Evolutionary conservation across 2,329 filamentous ascomycete species (phyloP).

Genomic region (Penicillium freii): DNA sequence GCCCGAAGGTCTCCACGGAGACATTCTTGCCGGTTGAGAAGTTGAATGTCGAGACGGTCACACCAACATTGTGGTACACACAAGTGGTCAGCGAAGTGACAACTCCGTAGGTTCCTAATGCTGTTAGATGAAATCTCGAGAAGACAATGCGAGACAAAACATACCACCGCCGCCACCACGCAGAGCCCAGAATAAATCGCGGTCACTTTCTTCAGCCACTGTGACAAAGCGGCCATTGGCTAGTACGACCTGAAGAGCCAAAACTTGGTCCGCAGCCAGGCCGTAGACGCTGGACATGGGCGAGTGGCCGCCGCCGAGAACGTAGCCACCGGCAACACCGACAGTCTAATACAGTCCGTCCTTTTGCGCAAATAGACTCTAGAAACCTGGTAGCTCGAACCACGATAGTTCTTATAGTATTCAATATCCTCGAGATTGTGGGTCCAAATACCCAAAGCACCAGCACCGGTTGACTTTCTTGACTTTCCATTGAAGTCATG

Average conservation of each 20-base stretch:
- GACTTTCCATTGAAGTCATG: constrained; percentile 51
- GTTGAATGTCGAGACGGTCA: constrained; percentile 29
- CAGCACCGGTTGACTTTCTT: constrained; percentile 48
- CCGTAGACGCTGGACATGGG: constrained; percentile 55
- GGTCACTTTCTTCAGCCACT: constrained; percentile 40
- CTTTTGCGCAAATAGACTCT: neutral
- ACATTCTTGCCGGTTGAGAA: constrained; percentile 26
- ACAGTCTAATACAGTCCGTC: constrained; percentile 43
- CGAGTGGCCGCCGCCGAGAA: constrained; percentile 60
- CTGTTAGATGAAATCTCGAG: neutral
- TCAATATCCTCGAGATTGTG: constrained; percentile 48
- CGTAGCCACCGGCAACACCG: constrained; percentile 59
- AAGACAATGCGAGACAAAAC: neutral
- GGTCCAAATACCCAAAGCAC: constrained; percentile 51
- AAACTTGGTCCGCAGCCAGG: constrained; percentile 42
- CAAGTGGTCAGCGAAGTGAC: constrained; percentile 31
- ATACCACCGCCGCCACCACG: constrained; percentile 22
- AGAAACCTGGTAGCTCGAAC: constrained; percentile 47
- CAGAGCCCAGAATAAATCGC: constrained; percentile 64
- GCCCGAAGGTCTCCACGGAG: constrained; percentile 28
- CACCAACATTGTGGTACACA: constrained; percentile 28
- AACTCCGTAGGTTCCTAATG: constrained; percentile 31
- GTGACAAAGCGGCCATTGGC: constrained; percentile 29
- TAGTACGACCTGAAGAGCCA: constrained; percentile 28
- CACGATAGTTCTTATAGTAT: constrained; percentile 42